phyloP scores from a whole-genome alignment of 345 rosid genomes.

The Cardamine occulta region DNA sequence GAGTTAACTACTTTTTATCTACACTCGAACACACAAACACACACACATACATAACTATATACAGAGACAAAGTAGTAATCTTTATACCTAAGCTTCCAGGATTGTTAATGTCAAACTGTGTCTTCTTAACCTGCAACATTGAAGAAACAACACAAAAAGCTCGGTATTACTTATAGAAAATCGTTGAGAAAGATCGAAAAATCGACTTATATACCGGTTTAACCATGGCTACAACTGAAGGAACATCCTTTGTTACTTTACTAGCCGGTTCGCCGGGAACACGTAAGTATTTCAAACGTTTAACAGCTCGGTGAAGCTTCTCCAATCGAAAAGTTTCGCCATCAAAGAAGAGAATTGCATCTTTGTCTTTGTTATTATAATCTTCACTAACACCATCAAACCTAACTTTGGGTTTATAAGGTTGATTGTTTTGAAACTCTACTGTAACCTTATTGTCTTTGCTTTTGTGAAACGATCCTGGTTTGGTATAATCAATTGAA shows the following conservation, averaged over 20 bases:
- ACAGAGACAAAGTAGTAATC: background rate
- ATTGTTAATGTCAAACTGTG: slow-evolving; percentile 45
- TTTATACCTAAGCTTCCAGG: slow-evolving; percentile 49
- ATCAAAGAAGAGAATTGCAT: slow-evolving; percentile 72
- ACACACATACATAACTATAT: background rate
- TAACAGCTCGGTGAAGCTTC: slow-evolving; percentile 69
- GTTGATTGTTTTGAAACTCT: slow-evolving; percentile 79
- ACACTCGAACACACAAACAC: too few relatives aligned
- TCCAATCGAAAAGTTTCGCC: slow-evolving; percentile 69
- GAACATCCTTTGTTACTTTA: slow-evolving; percentile 45
- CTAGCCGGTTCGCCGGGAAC: slow-evolving; percentile 59
- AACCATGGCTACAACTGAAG: slow-evolving; percentile 33
- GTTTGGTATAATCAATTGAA: slow-evolving; percentile 66
- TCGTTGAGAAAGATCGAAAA: background rate
- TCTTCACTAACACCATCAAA: slow-evolving; percentile 78
- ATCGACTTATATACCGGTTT: slow-evolving; percentile 43
- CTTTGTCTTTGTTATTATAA: slow-evolving; percentile 57
- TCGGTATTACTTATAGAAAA: background rate
- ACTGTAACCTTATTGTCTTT: slow-evolving; percentile 67
- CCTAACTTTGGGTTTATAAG: slow-evolving; percentile 65
- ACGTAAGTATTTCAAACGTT: slow-evolving; percentile 62
- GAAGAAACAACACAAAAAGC: slow-evolving; percentile 2
- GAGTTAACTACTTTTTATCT: background rate
- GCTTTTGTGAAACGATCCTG: slow-evolving; percentile 63
- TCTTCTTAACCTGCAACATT: slow-evolving; percentile 51